Evolutionary conservation across 441 rosid species (phyloP), one percentile per base, ranked within the genome.

Genomic region (Erodium moschatum): DNA sequence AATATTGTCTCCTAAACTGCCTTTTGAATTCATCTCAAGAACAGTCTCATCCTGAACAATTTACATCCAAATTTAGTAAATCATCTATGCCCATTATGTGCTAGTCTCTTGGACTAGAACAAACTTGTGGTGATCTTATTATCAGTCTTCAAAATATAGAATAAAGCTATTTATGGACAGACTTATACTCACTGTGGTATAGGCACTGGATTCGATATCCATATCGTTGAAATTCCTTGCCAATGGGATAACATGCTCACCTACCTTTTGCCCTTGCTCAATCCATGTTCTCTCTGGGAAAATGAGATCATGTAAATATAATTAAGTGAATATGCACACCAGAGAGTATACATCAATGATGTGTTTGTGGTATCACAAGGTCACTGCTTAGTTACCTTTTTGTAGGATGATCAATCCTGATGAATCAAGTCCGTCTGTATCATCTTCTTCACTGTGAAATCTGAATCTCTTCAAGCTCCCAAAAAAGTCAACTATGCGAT

Each of bases 381-480:
- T 13, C 35, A 46, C 4, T 6, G 58, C 7, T 50, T 58, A 69
- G 64, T 75, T 69, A 87, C 99, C 98, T 78, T 92, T 95, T 67
- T 86, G 91, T 40, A 95, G 87, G 72, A 95, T 89, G 77, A 92
- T 85, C 67, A 95, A 31, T 72, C 96, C 98, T 0, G 98, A 95
- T 56, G 97, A 95, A 79, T 95, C 95, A 73, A 92, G 92, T 18
- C 99, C 98, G 68, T 89, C 97, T 74, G 83, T 75, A 75, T 89
- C 96, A 67, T 92, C 96, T 1, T 81, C 86, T 75, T 92, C 98
- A 7, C 88, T 86, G 82, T 85, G 97, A 78, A 90, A 85, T 73
- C 83, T 81, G 74, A 88, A 85, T 80, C 87, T 78, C 86, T 89
- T 92, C 98, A 97, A 95, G 85, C 85, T 89, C 75, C 97, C 99